Conservation (phyloP, 331 rosid genomes). For the Quercus lobata region DNA sequence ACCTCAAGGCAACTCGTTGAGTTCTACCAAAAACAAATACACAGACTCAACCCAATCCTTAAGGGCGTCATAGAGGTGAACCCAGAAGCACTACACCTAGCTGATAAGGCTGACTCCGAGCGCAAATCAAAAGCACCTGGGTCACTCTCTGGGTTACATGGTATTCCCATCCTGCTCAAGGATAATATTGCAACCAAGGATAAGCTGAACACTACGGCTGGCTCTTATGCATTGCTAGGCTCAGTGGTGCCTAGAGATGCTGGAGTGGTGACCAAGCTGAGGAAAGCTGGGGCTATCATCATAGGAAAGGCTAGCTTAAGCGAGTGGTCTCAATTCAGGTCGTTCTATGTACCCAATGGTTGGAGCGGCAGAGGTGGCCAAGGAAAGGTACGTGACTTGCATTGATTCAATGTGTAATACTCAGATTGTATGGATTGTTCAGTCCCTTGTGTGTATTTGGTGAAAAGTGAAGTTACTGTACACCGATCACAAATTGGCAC, state of each 20-base stretch:
- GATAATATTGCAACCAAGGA: slow-evolving; percentile 29
- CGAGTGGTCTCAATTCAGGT: slow-evolving; percentile 13
- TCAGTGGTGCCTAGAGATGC: slow-evolving; percentile 25
- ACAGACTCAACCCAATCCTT: slow-evolving; percentile 6
- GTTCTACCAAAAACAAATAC: slow-evolving; percentile 16
- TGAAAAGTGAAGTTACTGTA: too few species aligned
- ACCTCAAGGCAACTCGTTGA: slow-evolving; percentile 19
- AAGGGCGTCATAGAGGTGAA: slow-evolving; percentile 27
- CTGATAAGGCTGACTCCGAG: slow-evolving; percentile 24
- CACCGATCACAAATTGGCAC: too few species aligned
- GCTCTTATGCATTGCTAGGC: slow-evolving; percentile 19
- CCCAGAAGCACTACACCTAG: slow-evolving; percentile 17
- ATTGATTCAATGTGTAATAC: too few species aligned
- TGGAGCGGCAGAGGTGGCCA: slow-evolving; percentile 23
- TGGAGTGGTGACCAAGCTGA: slow-evolving; percentile 8
- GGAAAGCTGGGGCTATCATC: slow-evolving; percentile 27
- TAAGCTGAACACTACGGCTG: slow-evolving; percentile 25
- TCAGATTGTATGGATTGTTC: too few species aligned
- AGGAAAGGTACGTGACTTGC: slow-evolving; percentile 23
- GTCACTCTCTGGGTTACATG: slow-evolving; percentile 10
- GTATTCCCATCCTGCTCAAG: slow-evolving; percentile 26
- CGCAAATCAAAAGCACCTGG: neutral
- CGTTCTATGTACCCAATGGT: neutral
- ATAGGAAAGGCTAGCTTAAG: slow-evolving; percentile 32
- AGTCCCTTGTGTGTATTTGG: too few species aligned